These are phyloP conservation scores for Phaffia australis DNA, from an alignment of 768 basidiomycete species.

Conservation along the genomic window DNA sequence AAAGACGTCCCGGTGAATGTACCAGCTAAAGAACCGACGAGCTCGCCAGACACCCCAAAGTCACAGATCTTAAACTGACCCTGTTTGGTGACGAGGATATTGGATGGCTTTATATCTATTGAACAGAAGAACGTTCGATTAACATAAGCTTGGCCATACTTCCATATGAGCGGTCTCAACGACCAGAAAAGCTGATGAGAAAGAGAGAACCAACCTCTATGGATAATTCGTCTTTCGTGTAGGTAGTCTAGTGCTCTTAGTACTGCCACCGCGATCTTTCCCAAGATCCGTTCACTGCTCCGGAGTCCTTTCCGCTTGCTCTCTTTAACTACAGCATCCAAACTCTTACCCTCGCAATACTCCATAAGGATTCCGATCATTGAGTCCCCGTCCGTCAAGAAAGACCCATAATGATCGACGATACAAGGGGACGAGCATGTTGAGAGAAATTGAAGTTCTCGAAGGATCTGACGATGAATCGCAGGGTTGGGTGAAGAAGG, in stretches of 20 bases:
- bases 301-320: slow-evolving; percentile 33
- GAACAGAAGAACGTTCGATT: not conserved
- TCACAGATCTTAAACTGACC: slow-evolving; percentile 40
- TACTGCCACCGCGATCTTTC: slow-evolving; percentile 36
- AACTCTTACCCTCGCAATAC: slow-evolving; percentile 38
- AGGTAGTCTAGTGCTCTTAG: slow-evolving; percentile 38
- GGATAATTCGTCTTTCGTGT: slow-evolving; percentile 38
- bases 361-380: slow-evolving; percentile 40
- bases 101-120: slow-evolving; percentile 40
- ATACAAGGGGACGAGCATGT: slow-evolving; percentile 38
- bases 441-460: slow-evolving; percentile 38
- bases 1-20: slow-evolving; percentile 40
- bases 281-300: slow-evolving; percentile 38
- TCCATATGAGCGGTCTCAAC: not conserved
- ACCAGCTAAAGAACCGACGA: slow-evolving; percentile 37
- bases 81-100: slow-evolving; percentile 36
- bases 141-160: not conserved
- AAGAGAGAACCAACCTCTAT: slow-evolving; percentile 27
- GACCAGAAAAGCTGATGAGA: not conserved
- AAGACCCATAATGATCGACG: slow-evolving; percentile 39
- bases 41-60: slow-evolving; percentile 40
- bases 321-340: slow-evolving; percentile 33
- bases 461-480: slow-evolving; percentile 39
- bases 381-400: slow-evolving; percentile 36
- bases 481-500: slow-evolving; percentile 37